phyloP scores from a whole-genome alignment of 805 yeast species.

The Teunomyces cretensis region DNA sequence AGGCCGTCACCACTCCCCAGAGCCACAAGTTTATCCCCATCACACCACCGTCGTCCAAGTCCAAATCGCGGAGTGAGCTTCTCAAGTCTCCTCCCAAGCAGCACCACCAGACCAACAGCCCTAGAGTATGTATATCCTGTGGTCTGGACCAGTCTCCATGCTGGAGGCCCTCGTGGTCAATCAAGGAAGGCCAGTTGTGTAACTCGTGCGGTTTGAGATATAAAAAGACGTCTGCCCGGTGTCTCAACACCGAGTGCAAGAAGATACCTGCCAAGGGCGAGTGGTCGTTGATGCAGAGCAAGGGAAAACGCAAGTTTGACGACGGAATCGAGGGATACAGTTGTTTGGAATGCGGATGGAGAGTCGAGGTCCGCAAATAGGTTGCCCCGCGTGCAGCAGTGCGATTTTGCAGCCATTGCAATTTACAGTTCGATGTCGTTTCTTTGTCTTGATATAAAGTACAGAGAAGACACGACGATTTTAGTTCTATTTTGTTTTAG shows the following conservation, averaged over 20 bases:
- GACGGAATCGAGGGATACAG: constrained; percentile 40
- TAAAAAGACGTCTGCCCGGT: constrained; percentile 91
- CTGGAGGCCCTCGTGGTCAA: constrained; percentile 98
- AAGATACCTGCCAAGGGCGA: constrained; percentile 96
- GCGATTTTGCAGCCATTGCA: constrained; percentile 2
- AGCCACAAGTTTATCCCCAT: constrained; percentile 36
- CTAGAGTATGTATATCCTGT: constrained; percentile 83
- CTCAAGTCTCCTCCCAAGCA: constrained; percentile 30
- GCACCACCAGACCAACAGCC: constrained; percentile 21
- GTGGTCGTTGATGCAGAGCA: constrained; percentile 81
- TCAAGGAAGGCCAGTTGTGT: constrained; percentile 89
- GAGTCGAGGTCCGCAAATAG: constrained; percentile 37
- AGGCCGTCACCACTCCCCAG: constrained; percentile 4
- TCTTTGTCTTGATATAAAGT: not conserved
- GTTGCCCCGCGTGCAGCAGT: not conserved
- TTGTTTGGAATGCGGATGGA: constrained; percentile 44
- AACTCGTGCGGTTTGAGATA: constrained; percentile 94
- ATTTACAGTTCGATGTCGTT: not conserved
- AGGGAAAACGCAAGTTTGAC: constrained; percentile 50
- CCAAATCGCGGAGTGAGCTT: constrained; percentile 29
- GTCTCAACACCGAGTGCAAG: constrained; percentile 71
- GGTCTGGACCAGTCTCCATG: constrained; percentile 91
- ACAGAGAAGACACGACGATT: not conserved
- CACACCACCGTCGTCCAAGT: constrained; percentile 39
- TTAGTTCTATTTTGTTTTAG: not conserved